These are phyloP conservation scores for Beta corolliflora DNA, from an alignment of 179 eudicot species.

Conservation along the genomic window DNA sequence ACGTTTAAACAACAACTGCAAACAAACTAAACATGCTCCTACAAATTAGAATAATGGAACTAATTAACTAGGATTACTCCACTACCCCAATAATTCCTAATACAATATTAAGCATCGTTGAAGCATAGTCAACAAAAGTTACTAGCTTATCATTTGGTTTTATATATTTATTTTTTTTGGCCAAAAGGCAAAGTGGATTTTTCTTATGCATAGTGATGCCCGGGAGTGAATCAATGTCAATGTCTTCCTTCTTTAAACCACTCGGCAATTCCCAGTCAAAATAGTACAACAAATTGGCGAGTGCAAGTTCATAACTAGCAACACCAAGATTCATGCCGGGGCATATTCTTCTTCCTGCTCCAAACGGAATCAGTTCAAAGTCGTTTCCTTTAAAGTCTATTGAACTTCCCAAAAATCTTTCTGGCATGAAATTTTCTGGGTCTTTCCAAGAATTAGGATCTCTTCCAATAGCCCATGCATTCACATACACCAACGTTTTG, in stretches of 20 bases:
- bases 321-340: constrained; percentile 29
- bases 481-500: constrained; percentile 17
- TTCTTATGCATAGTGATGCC: constrained; percentile 33
- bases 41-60: too few species aligned
- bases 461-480: constrained; percentile 27
- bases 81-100: too few species aligned
- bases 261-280: constrained; percentile 34
- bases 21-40: too few species aligned
- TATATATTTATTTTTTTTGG: background rate
- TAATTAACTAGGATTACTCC: too few species aligned
- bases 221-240: constrained; percentile 20
- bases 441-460: constrained; percentile 19
- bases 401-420: constrained; percentile 25
- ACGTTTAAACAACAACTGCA: too few species aligned
- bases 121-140: too few species aligned
- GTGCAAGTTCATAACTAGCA: constrained; percentile 29
- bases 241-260: constrained; percentile 22
- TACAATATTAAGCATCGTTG: too few species aligned
- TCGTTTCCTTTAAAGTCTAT: constrained; percentile 28
- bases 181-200: constrained; percentile 25
- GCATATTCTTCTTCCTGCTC: constrained; percentile 35
- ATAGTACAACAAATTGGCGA: constrained; percentile 29
- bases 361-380: constrained; percentile 35
- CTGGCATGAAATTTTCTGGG: constrained; percentile 23
- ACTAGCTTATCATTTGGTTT: background rate